These are phyloP conservation scores for Hypoxylon intermedium DNA, from an alignment of 495 filamentous ascomycete species.

Conservation along the genomic window DNA sequence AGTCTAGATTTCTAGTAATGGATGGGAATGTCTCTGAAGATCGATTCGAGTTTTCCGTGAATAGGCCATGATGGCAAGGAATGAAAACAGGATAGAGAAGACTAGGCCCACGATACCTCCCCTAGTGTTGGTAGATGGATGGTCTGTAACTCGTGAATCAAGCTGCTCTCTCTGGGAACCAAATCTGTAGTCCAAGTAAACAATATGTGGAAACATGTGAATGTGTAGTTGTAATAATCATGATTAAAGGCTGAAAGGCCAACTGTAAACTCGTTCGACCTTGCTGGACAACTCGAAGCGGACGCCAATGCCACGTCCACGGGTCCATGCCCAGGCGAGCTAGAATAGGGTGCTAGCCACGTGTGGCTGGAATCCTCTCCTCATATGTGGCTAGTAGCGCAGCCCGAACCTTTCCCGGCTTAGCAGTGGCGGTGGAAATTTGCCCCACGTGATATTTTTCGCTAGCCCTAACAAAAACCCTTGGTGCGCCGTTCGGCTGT, in stretches of 20 bases:
- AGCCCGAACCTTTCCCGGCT: not conserved
- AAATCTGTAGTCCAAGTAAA: no score
- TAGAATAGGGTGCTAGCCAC: not conserved
- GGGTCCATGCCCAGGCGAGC: no score
- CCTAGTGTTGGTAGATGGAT: no score
- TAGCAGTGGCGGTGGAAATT: not conserved
- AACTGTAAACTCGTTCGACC: no score
- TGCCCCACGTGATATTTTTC: constrained; percentile 20
- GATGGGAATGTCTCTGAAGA: not conserved
- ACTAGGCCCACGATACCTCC: not conserved
- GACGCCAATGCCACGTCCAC: no score
- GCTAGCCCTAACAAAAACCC: constrained; percentile 39
- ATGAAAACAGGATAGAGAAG: constrained; percentile 9
- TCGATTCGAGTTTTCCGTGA: constrained; percentile 9
- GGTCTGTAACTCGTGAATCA: constrained; percentile 12
- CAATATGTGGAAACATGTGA: no score
- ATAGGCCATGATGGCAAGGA: not conserved
- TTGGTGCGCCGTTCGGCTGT: constrained; percentile 34
- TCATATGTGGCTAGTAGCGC: no score
- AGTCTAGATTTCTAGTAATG: constrained; percentile 14
- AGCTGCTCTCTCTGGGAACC: constrained; percentile 2
- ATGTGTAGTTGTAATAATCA: no score
- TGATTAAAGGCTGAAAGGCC: no score
- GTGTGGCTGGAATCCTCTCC: not conserved
- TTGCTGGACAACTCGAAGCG: no score